Base-by-base conservation (phyloP, 2,329 filamentous ascomycete species). In the Colletotrichum endophyticum region DNA sequence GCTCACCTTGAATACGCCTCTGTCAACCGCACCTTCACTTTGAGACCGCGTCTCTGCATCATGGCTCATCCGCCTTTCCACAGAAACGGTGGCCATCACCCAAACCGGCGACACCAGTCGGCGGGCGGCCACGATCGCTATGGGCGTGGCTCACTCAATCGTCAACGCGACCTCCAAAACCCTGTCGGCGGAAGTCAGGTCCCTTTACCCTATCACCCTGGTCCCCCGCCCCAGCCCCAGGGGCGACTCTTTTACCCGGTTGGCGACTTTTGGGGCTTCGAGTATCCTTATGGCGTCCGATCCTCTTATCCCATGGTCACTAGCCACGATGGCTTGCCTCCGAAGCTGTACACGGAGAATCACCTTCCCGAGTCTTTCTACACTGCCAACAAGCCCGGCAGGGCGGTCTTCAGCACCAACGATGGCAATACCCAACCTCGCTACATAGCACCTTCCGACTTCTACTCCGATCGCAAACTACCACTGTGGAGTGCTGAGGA, bases 351-450 rank as follows among this genome's bases (percentile, higher is more conserved):
- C 53, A 25, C 85, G 6, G 85, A 87, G 72, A 81, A 85, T 72
- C 78, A 84, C 59, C 82, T 87, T 15, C 81, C 83, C 3, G 72
- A 82, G 8, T 81, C 81, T 8, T 87, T 86, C 78, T 88, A 87
- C 79, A 84, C 77, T 9, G 81, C 81, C 7, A 83, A 82, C 1
- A 16, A 69, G 2, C 74, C 81, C 6, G 82, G 83, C 7, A 78
- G 61, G 12, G 87, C 85, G 12, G 78, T 84, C 39, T 87, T 89
- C 79, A 89, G 87, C 5, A 88, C 86, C 13, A 57, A 66, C 2
- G 73, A 81, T 25, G 84, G 85, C 36, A 66, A 78, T 19, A 79
- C 76, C 1, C 66, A 77, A 0, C 85, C 86, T 49, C 84, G 83
- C 8, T 59, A 34, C 5, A 78, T 85, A 76, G 16, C 6, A 0